Percentiles rank a stretch among this genome's conserved stretches.
Evolutionary conservation across 495 filamentous ascomycete genomes (phyloP).

Genomic region (Penicillium robsamsonii): DNA sequence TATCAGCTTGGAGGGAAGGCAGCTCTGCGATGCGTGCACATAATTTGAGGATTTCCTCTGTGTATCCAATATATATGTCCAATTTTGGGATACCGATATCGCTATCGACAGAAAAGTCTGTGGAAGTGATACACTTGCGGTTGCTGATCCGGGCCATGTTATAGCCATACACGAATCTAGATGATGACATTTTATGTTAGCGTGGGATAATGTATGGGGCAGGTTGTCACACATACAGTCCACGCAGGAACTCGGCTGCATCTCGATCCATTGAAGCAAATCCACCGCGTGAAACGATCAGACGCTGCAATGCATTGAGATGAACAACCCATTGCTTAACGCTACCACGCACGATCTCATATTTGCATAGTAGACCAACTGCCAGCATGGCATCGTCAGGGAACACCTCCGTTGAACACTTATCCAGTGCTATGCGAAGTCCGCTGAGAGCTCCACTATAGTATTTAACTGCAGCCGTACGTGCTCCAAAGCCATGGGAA

Average conservation of each 20-base stretch:
- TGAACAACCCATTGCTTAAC: constrained; percentile 46
- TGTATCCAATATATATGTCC: constrained; percentile 47
- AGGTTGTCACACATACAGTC: constrained; percentile 31
- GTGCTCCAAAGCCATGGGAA: constrained; percentile 26
- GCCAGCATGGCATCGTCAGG: constrained; percentile 41
- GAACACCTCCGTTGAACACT: constrained; percentile 20
- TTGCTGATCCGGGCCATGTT: constrained; percentile 43
- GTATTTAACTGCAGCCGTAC: constrained; percentile 36
- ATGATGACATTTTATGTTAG: background rate
- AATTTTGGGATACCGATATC: constrained; percentile 32
- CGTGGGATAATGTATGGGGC: background rate
- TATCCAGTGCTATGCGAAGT: constrained; percentile 29
- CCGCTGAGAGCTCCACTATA: constrained; percentile 41
- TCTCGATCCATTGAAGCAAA: constrained; percentile 34
- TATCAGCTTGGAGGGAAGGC: constrained; percentile 26
- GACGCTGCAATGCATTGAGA: constrained; percentile 38
- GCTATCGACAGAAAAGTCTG: constrained; percentile 20
- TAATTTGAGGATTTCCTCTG: constrained; percentile 42
- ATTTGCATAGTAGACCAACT: constrained; percentile 46
- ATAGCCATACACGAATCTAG: constrained; percentile 41
- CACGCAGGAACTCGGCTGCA: constrained; percentile 38
- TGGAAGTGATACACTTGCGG: constrained; percentile 25
- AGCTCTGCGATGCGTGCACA: constrained; percentile 42
- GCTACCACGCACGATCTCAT: constrained; percentile 45
- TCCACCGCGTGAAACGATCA: constrained; percentile 42